Conservation (phyloP, 495 filamentous ascomycete species). For the Daldinia grandis region DNA sequence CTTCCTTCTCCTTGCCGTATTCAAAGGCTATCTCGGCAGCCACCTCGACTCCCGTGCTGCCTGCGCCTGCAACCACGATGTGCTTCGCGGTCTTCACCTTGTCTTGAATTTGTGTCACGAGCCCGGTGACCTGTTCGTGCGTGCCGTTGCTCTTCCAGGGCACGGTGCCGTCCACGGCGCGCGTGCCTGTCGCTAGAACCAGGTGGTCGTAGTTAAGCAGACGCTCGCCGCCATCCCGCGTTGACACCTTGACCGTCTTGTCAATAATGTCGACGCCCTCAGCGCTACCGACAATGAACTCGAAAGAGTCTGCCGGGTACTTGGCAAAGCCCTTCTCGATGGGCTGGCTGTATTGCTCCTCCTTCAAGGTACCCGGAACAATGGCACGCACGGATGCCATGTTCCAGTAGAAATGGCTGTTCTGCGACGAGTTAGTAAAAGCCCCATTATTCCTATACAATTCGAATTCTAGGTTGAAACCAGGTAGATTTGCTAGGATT, state of each 20-base stretch:
- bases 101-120: constrained; percentile 42
- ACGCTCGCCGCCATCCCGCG: constrained; percentile 27
- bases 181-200: constrained; percentile 46
- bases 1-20: constrained; percentile 57
- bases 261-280: constrained; percentile 45
- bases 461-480: constrained; percentile 36
- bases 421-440: constrained; percentile 48
- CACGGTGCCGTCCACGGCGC: constrained; percentile 34
- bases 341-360: constrained; percentile 57
- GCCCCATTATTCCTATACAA: not conserved
- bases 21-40: constrained; percentile 56
- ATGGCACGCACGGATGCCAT: constrained; percentile 64
- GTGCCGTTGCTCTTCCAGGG: constrained; percentile 56
- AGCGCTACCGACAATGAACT: constrained; percentile 55
- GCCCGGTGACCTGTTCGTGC: constrained; percentile 46
- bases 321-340: constrained; percentile 50
- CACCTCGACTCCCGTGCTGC: constrained; percentile 54
- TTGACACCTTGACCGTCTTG: constrained; percentile 42
- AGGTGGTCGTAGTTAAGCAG: constrained; percentile 48
- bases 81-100: constrained; percentile 49
- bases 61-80: constrained; percentile 57
- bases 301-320: constrained; percentile 50
- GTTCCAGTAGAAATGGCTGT: constrained; percentile 66
- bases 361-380: constrained; percentile 57
- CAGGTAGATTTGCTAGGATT: constrained; percentile 12